These are phyloP conservation scores for Globisporangium apiculatum DNA, from an alignment of 352 stramenopile genomes.

Conservation along the genomic window DNA sequence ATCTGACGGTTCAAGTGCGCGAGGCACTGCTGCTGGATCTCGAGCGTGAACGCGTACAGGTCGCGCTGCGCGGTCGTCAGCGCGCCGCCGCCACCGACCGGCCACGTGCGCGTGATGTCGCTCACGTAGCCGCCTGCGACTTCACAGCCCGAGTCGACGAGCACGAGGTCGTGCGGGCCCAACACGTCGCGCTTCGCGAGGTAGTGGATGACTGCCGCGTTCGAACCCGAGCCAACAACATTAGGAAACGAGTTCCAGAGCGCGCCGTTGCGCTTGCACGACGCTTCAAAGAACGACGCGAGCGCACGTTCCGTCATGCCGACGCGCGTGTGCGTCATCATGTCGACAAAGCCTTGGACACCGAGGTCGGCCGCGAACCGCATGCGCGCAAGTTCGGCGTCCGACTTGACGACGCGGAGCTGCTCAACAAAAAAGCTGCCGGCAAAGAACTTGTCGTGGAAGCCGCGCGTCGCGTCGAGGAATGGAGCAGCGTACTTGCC, in stretches of 20 bases:
- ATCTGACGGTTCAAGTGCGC: constrained; percentile 41
- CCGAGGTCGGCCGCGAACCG: constrained; percentile 66
- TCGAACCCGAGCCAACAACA: constrained; percentile 67
- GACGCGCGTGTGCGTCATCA: constrained; percentile 60
- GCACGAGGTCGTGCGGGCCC: constrained; percentile 54
- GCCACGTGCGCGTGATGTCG: constrained; percentile 81
- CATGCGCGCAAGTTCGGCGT: constrained; percentile 70
- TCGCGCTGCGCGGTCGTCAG: constrained; percentile 38
- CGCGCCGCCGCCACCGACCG: constrained; percentile 25
- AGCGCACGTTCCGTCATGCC: constrained; percentile 72
- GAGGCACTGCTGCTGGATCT: constrained; percentile 71
- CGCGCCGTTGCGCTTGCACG: constrained; percentile 66
- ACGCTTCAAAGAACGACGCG: constrained; percentile 58
- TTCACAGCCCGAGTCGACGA: constrained; percentile 81
- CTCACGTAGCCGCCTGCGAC: constrained; percentile 73
- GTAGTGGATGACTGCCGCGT: constrained; percentile 83
- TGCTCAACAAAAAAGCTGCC: constrained; percentile 72
- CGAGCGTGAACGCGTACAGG: constrained; percentile 75
- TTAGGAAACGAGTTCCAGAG: constrained; percentile 79
- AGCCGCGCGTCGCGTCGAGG: constrained; percentile 44
- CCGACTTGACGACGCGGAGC: constrained; percentile 66
- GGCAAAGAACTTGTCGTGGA: constrained; percentile 67
- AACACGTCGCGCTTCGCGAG: constrained; percentile 65
- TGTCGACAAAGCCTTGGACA: constrained; percentile 54
- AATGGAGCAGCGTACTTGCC: constrained; percentile 47